Evolutionary conservation across 2,329 filamentous ascomycete genomes (phyloP).

Genomic region (Aspergillus pseudoterreus): DNA sequence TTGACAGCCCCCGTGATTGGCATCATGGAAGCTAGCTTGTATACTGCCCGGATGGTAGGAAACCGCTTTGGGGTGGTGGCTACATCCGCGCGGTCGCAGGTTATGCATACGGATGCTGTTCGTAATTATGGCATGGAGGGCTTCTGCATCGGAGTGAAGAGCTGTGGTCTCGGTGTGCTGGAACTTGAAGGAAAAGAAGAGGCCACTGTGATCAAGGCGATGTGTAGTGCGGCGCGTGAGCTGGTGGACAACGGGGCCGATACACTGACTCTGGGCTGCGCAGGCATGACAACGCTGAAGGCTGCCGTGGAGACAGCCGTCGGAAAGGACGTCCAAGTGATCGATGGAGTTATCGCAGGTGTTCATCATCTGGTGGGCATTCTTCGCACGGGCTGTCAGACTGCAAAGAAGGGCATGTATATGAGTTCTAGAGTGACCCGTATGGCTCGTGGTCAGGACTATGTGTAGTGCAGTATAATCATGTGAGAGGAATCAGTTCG

Average conservation of each 20-base stretch:
- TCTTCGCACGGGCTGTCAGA: conserved; percentile 23
- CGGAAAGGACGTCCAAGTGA: conserved; percentile 42
- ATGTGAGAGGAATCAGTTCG: too few relatives aligned
- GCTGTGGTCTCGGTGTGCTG: conserved; percentile 43
- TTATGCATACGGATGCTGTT: conserved; percentile 40
- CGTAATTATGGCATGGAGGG: conserved; percentile 39
- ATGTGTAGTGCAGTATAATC: conserved; percentile 17
- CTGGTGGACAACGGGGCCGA: conserved; percentile 43
- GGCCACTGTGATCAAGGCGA: conserved; percentile 11
- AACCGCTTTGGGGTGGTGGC: conserved; percentile 45
- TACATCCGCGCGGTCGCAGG: conserved; percentile 37
- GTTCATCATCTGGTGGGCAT: conserved; percentile 26
- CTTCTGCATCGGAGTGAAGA: conserved; percentile 43
- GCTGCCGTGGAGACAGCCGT: conserved; percentile 47
- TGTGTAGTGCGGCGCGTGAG: conserved; percentile 37
- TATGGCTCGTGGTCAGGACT: conserved; percentile 23
- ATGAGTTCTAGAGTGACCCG: conserved; percentile 23
- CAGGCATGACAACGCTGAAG: conserved; percentile 49
- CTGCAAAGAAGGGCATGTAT: conserved; percentile 29
- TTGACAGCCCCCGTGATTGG: conserved; percentile 44
- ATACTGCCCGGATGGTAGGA: conserved; percentile 49
- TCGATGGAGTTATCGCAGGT: conserved; percentile 49
- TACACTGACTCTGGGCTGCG: conserved; percentile 45
- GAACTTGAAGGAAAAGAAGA: conserved; percentile 36
- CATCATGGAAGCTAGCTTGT: conserved; percentile 51